Base-by-base conservation (phyloP, 306 rosid species). In the Dalbergia cultrata region DNA sequence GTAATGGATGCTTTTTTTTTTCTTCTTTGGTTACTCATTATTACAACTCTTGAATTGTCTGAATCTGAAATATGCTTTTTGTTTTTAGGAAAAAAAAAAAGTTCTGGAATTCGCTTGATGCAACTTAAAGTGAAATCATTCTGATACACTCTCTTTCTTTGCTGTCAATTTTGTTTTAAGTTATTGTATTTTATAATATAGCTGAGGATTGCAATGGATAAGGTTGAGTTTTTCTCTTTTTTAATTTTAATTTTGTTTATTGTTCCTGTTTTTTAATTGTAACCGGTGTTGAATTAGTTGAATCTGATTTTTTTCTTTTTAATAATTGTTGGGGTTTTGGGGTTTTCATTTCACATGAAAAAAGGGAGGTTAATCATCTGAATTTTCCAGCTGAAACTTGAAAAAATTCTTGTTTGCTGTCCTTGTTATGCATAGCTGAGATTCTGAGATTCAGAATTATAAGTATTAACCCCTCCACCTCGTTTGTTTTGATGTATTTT, bases 401-500 rank as follows among this genome's bases (percentile, higher is more conserved):
- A 53, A 74, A 37, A 60, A 10, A 17, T 1, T 53, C 49, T n/a
- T 78, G 67, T 13, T 34, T 19, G 22, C 2, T 67, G 41, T 52
- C 45, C 77, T 66, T 69, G 67, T 74, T 72, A 52, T 12, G 18
- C 18, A 54, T 1, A 50, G 11, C 14, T 14, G 13, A 13, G 63
- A 7, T 52, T 76, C 14, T 14, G 13, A 13, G 63, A 7, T 52
- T 76, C 31, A 35, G 77, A 57, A 5, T 26, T 26, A 26, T 26
- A 26, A 1, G 31, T 26, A 8, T 44, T 41, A 75, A 71, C 63
- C 18, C 33, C 18, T 9, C 17, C 22, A 33, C 57, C 39, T 49
- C 79, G 64, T 50, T 71, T 73, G 11, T 66, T 69, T 58, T 61
- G 61, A 76, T 77, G 31, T 71, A 82, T 81, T 74, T 82, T 81